phyloP scores from a whole-genome alignment of 495 filamentous ascomycete genomes.

The Cudoniella acicularis region DNA sequence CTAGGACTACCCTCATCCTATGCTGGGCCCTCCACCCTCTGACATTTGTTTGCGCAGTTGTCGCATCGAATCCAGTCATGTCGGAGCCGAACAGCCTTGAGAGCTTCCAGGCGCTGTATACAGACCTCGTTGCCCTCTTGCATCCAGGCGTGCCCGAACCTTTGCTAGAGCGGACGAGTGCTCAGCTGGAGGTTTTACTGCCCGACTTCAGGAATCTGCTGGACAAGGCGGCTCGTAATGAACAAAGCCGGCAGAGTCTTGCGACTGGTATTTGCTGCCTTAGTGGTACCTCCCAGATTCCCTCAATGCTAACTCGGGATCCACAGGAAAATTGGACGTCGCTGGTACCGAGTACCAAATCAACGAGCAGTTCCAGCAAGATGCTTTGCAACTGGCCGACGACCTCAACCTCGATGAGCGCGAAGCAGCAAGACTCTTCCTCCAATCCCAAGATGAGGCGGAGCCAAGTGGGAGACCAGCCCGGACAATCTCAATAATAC shows the following conservation, averaged over 20 bases:
- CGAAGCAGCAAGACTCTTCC: conserved; percentile 68
- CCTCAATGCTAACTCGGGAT: conserved; percentile 3
- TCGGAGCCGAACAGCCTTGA: conserved; percentile 60
- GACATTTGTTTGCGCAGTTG: conserved; percentile 8
- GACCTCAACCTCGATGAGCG: conserved; percentile 86
- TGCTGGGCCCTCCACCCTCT: conserved; percentile 25
- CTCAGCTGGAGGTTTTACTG: conserved; percentile 65
- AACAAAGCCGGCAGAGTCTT: conserved; percentile 49
- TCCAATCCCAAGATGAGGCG: conserved; percentile 62
- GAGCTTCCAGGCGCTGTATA: conserved; percentile 70
- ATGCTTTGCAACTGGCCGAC: conserved; percentile 75
- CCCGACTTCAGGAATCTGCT: conserved; percentile 74
- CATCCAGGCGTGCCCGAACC: conserved; percentile 54
- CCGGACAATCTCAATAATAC: conserved; percentile 70
- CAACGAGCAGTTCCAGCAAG: conserved; percentile 82
- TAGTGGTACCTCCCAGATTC: background rate
- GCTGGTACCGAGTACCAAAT: conserved; percentile 71
- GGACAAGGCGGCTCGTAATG: conserved; percentile 68
- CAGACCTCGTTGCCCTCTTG: conserved; percentile 67
- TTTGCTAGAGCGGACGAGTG: conserved; percentile 52
- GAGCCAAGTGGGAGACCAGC: conserved; percentile 62
- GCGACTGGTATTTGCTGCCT: conserved; percentile 25
- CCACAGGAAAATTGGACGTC: conserved; percentile 64
- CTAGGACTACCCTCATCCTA: conserved; percentile 10
- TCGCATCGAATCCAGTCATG: conserved; percentile 46